Base-by-base conservation (phyloP, 306 rosid genomes). In the Medicago arabica region DNA sequence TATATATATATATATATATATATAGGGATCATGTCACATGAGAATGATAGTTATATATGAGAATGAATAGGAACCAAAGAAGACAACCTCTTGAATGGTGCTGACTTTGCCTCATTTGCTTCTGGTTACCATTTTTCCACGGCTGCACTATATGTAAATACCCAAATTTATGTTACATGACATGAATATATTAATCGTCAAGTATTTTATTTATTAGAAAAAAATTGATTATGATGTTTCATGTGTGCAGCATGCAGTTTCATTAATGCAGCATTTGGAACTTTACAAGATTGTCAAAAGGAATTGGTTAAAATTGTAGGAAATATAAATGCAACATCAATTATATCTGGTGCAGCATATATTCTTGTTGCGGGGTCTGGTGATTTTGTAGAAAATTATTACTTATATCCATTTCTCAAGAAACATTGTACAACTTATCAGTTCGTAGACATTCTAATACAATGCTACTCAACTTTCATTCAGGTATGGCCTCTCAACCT, bases 321-420 rank as follows among this genome's bases (percentile, higher is more conserved):
- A 8, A 62, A 68, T 44, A 36, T 76, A 64, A 90, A 78, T 57
- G 85, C 89, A 67, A 74, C 90, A 19, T 80, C 86, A 14, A 83
- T 88, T 3, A 77, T 89, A 72, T 86, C 93, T 43, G 82, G 69
- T 68, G 90, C 88, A 46, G 36, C 89, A 71, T 69, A 89, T 72
- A 76, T 90, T 43, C 9, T 86, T 15, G 80, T 85, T 62, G 72
- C 83, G 31, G 98, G 98, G 9, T 81, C 54, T 40, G 80, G 86
- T 68, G 98, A 93, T 71, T 93, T 89, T 77, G 19, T 86, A 51
- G 87, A 83, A 44, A 90, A 90, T 76, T 93, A 89, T 64, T 89
- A 86, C 79, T 65, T 82, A 40, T 76, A 89, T 72, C 93, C 92
- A 79, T 62, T 89, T 64, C 86, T 90, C 47, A 39, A 73, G 69